phyloP scores from a whole-genome alignment of 495 filamentous ascomycete species.

The Entonaema liquescens region DNA sequence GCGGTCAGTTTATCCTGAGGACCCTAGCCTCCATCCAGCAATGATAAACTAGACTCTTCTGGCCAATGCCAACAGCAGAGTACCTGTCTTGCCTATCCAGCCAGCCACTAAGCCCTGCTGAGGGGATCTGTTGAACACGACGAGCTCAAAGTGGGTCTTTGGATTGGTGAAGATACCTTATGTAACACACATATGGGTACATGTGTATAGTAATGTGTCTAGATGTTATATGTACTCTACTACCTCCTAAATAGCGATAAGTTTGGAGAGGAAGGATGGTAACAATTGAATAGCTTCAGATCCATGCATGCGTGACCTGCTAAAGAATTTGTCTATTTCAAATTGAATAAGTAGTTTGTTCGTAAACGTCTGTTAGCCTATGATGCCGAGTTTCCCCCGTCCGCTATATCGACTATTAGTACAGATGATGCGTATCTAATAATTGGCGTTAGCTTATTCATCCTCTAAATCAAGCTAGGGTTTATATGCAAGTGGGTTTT shows the following conservation, averaged over 20 bases:
- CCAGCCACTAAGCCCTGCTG: conserved; percentile 39
- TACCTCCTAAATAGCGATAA: neutral
- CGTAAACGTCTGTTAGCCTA: neutral
- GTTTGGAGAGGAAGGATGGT: neutral
- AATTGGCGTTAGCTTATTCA: conserved; percentile 35
- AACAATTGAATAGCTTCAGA: conserved; percentile 3
- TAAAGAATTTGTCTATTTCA: neutral
- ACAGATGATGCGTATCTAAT: neutral
- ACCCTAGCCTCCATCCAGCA: conserved; percentile 26
- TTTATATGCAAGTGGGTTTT: conserved; percentile 21
- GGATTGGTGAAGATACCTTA: neutral
- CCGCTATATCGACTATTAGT: conserved; percentile 3
- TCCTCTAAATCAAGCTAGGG: conserved; percentile 21
- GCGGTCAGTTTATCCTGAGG: conserved; percentile 27
- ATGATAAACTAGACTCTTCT: conserved; percentile 37
- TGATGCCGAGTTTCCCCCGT: conserved; percentile 38
- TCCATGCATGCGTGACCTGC: neutral
- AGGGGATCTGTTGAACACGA: conserved; percentile 33
- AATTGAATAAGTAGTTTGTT: neutral
- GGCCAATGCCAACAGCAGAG: conserved; percentile 9
- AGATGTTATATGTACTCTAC: neutral
- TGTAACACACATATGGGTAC: neutral
- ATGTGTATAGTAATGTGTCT: neutral
- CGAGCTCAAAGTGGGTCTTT: conserved; percentile 18
- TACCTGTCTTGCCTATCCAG: conserved; percentile 5